A percentile compares a stretch with the other conserved stretches of the same genome.
Evolutionary conservation across 2,329 filamentous ascomycete genomes (phyloP).

Genomic region (Epicoccum sorghinum): DNA sequence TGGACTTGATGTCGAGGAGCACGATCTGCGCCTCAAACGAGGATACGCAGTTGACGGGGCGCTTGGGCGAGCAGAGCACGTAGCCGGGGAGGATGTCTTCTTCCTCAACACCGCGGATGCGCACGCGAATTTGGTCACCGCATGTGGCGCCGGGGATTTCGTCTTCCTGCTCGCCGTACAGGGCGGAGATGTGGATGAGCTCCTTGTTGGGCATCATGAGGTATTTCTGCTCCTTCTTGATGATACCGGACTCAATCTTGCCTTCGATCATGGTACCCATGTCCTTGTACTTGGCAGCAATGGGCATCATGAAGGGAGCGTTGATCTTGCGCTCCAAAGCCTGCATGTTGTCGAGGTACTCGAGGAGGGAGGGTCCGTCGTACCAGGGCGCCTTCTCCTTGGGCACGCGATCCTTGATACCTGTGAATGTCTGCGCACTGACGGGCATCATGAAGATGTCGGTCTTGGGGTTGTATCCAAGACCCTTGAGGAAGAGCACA

Average conservation of each 20-base stretch:
- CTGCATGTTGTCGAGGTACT: conserved; percentile 94
- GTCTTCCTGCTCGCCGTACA: conserved; percentile 96
- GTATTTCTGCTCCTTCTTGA: conserved; percentile 86
- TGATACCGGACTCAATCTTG: conserved; percentile 89
- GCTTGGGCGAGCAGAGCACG: conserved; percentile 92
- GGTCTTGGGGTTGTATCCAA: conserved; percentile 92
- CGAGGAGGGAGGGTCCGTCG: conserved; percentile 85
- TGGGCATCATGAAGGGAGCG: conserved; percentile 98
- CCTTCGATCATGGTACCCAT: conserved; percentile 98
- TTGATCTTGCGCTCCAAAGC: conserved; percentile 94
- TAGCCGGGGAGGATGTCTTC: conserved; percentile 96
- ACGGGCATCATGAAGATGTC: conserved; percentile 97
- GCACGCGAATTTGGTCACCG: conserved; percentile 92
- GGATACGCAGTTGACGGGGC: conserved; percentile 86
- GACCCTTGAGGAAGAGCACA: conserved; percentile 82
- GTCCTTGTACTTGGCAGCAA: conserved; percentile 95
- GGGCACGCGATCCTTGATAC: conserved; percentile 84
- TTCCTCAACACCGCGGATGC: conserved; percentile 93
- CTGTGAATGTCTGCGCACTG: conserved; percentile 82
- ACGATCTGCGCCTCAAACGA: conserved; percentile 96
- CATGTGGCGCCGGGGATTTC: conserved; percentile 82
- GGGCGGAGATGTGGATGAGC: conserved; percentile 76
- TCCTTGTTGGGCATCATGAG: conserved; percentile 97
- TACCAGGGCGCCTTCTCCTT: conserved; percentile 82
- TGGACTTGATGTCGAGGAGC: conserved; percentile 91